Base-by-base conservation (phyloP, 2,329 filamentous ascomycete species). In the Hypoxylon sp. region DNA sequence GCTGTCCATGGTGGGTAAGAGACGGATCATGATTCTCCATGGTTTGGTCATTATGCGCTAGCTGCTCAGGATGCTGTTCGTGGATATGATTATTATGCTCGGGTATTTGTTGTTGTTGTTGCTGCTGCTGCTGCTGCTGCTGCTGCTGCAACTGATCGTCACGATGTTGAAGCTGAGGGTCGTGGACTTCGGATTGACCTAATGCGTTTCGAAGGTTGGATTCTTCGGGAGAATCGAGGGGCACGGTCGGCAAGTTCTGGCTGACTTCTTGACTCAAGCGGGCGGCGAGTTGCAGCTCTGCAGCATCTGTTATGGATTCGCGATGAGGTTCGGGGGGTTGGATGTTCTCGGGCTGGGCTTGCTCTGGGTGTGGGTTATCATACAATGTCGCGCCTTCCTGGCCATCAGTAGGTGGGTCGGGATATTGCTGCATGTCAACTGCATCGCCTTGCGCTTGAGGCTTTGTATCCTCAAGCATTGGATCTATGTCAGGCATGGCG, bases 261-360 rank as follows among this genome's bases (percentile, higher is more conserved):
- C 79, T 77, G 11, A 84, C 70, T 31, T 75, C 79, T 52, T 81
- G 78, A 36, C 79, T 80, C 30, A 84, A 69, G 62, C 83, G 81
- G 7, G 81, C 80, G 9, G 81, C 80, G 27, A 84, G 71, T 65
- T 82, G 81, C 30, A 84, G 72, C 68, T 84, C 81, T 59, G 82
- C 80, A 4, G 76, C 73, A 49, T 77, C 82, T 12, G 61, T 66
- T 11, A 68, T 65, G 25, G 76, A 70, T 2, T 75, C 70, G 8
- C 73, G 72, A 9, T 74, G 73, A 13, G 73, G 67, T 11, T 71
- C 64, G 9, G 71, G 30, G n/a, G 59, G 25, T 11, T 41, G 65
- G 2, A 71, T 61, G 7, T 75, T 72, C 23, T 69, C 69, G 23
- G 61, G 59, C 13, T 64, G 59, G 16, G 68, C 63, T 23, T 65